A percentile compares a stretch with the other conserved stretches of the same genome.
These are phyloP conservation scores for Globisporangium megalacanthum DNA, from an alignment of 352 stramenopile genomes.

Conservation along the genomic window DNA sequence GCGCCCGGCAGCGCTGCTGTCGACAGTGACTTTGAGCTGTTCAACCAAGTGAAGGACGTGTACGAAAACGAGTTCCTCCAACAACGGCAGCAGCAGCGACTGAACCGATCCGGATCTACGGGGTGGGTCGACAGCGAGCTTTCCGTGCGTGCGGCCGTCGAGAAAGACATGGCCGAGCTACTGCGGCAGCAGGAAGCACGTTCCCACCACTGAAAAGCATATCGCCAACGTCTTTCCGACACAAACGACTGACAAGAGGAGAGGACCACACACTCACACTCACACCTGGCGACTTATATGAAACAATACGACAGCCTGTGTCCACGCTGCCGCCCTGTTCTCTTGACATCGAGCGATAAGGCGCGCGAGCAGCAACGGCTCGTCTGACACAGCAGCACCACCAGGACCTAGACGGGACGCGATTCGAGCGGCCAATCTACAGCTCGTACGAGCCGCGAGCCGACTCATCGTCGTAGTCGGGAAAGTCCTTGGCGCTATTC, in stretches of 20 bases:
- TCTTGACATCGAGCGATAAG: conserved; percentile 1
- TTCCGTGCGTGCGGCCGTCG: conserved; percentile 27
- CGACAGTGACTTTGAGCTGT: conserved; percentile 9
- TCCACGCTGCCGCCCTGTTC: too few relatives aligned
- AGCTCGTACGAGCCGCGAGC: conserved; percentile 77
- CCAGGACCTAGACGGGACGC: background rate
- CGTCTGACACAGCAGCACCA: background rate
- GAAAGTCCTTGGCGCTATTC: conserved; percentile 63
- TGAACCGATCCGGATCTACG: background rate
- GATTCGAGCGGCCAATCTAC: conserved; percentile 17
- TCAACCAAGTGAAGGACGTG: conserved; percentile 23
- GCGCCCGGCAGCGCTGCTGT: background rate
- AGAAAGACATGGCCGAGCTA: conserved; percentile 30
- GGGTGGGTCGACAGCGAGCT: conserved; percentile 7
- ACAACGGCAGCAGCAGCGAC: background rate
- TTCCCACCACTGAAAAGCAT: too few relatives aligned
- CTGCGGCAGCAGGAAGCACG: conserved; percentile 18
- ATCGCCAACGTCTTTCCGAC: too few relatives aligned
- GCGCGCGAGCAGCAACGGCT: background rate
- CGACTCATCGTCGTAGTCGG: conserved; percentile 65
- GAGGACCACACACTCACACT: too few relatives aligned
- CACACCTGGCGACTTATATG: conserved; percentile 1
- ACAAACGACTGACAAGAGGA: too few relatives aligned
- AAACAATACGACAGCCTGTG: conserved; percentile 1
- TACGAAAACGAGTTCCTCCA: conserved; percentile 23